Evolutionary conservation across 2,329 filamentous ascomycete genomes (phyloP), one percentile per base, ranked within the genome.

Genomic region (Elsinoe fawcettii): DNA sequence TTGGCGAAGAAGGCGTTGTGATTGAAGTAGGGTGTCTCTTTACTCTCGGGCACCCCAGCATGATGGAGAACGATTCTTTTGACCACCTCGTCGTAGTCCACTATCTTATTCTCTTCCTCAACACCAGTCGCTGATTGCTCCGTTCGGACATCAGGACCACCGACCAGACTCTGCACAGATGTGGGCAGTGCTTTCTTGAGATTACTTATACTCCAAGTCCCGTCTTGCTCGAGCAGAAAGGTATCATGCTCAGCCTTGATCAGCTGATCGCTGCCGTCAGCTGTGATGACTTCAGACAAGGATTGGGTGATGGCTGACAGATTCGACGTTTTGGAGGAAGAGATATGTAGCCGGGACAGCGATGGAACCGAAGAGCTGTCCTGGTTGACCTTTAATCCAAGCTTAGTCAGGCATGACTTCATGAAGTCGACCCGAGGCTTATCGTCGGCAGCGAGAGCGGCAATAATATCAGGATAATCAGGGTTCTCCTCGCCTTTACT

Each of bases 1-100:
- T 86, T 86, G 3, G 81, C 76, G 69, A 86, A 97, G 70, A 85
- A 97, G 1, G 84, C 77, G 58, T 85, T 75, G 66, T 96, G 90
- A 65, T 95, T 88, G 73, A 97, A 97, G 64, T 85, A 85, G 0
- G 91, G 90, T 0, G 90, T 96, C 54, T 86, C 79, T 65, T 87
- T 87, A 2, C 78, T 77, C 5, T 82, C 77, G 0, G 92, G 91
- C 61, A 85, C 81, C 1, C 73, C 73, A 2, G 78, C 75, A 37
- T 89, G 83, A 64, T 96, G 88, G 0, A 87, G 75, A 4, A 91
- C 75, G 20, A 99, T 78, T 14, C 76, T 80, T 71, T 96, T 96
- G 51, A 84, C 73, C 25, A 92, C 73, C 39, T 81, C 77, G 63
- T 83, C 82, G 75, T 92, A 91, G 68, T 95, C 88, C 62, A 87